Evolutionary conservation across 768 basidiomycete species (phyloP).

Genomic region (Amanita muscaria): DNA sequence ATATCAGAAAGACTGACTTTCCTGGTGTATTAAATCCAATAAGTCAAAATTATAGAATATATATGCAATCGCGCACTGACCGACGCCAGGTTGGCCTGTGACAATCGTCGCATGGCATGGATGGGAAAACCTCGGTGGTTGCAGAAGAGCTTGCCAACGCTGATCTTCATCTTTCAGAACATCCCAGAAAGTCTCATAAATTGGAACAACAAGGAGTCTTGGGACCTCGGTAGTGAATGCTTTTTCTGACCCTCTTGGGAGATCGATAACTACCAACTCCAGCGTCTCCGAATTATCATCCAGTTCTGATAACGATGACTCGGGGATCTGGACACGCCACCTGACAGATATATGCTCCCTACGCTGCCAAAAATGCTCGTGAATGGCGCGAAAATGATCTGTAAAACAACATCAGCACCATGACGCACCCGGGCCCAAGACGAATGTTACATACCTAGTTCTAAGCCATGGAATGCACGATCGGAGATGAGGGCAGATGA

Average conservation of each 20-base stretch:
- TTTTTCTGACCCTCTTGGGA: background rate
- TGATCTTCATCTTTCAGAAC: slow-evolving; percentile 3
- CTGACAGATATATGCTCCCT: slow-evolving; percentile 1
- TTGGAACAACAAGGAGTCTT: slow-evolving; percentile 3
- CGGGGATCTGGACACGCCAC: background rate
- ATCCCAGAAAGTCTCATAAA: slow-evolving; percentile 7
- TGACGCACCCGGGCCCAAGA: slow-evolving; percentile 2
- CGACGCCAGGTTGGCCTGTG: no score
- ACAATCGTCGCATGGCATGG: slow-evolving; percentile 7
- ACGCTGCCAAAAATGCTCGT: background rate
- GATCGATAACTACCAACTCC: slow-evolving; percentile 1
- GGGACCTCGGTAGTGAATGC: background rate
- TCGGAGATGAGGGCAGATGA: slow-evolving; percentile 1
- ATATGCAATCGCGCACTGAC: background rate
- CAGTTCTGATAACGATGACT: background rate
- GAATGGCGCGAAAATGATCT: background rate
- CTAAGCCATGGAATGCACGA: slow-evolving; percentile 1
- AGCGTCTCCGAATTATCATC: background rate
- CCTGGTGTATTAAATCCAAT: slow-evolving; percentile 3
- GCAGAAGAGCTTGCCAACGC: slow-evolving; percentile 10
- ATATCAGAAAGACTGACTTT: slow-evolving; percentile 9
- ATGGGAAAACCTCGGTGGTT: slow-evolving; percentile 2
- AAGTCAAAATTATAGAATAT: slow-evolving; percentile 3
- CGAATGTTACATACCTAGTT: slow-evolving; percentile 1
- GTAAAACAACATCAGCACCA: slow-evolving; percentile 4